Base-by-base conservation (phyloP, 139 green algal genomes). In the Picochlorum sp. region DNA sequence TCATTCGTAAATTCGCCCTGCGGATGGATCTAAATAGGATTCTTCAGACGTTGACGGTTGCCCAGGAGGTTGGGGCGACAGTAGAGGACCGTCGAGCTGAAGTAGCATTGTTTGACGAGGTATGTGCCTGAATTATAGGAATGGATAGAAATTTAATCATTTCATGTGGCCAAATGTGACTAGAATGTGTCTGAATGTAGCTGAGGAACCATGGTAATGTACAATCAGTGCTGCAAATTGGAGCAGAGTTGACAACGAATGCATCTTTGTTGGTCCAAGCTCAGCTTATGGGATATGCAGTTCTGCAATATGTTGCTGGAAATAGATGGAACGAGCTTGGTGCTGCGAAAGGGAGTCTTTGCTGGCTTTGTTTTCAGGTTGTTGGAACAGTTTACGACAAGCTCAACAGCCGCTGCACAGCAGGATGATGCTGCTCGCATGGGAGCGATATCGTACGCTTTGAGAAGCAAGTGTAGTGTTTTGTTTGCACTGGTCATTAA, bases 401-500 rank as follows among this genome's bases (percentile, higher is more conserved):
- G 34, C 34, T 41, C 34, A 11, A 14, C 34, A 41, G 34, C 34
- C 34, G 34, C 34, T 41, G 34, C 34, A 41, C 34, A 41, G 34
- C 34, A 41, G 34, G 34, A 41, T 41, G 34, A 41, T 41, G 3
- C 34, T 41, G 34, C 34, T 41, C 34, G 34, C 34, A 41, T 41
- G 34, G 34, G 34, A 41, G 34, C 34, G 34, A 14, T 6, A 57
- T 10, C 7, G 14, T 41, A 54, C 54, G 65, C 69, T 75, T 65
- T 90, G 4, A 79, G 83, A 15, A 79, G 61, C 57, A 91, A 91
- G 62, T 79, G 83, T 18, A 79, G 84, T 1, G 70, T 88, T 68
- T 71, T 94, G 65, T 73, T 92, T 13, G 78, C 82, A 0, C 74
- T 82, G 16, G 72, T 89, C 2, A 76, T 86, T 4, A 83, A 86